These are phyloP conservation scores for Mortierella polycephala DNA, from an alignment of 371 early-diverging fungal species.

Conservation along the genomic window DNA sequence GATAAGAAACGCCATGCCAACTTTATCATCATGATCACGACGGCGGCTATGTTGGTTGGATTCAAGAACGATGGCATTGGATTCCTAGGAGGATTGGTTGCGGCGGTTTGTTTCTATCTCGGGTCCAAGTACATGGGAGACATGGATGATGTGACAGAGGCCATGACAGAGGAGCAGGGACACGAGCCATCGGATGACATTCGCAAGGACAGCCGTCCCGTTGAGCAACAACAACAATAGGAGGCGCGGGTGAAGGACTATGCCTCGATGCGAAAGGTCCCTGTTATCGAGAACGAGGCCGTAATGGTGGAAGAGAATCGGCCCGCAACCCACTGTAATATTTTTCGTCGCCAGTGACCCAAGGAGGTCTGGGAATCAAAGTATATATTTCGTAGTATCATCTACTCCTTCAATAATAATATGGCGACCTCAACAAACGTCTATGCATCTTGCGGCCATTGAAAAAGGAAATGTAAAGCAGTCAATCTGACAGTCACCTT, in stretches of 20 bases:
- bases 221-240: not conserved
- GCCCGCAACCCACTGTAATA: not conserved
- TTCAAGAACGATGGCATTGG: constrained; percentile 89
- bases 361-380: no score
- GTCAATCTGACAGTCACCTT: no score
- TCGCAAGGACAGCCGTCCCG: no score
- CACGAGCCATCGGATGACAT: not conserved
- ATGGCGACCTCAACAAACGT: no score
- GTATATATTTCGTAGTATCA: no score
- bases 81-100: constrained; percentile 71
- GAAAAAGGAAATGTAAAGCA: no score
- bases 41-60: constrained; percentile 74
- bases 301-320: not conserved
- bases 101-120: constrained; percentile 32
- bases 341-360: no score
- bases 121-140: constrained; percentile 35
- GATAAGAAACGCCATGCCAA: constrained; percentile 64
- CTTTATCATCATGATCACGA: constrained; percentile 75
- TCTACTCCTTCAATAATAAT: no score
- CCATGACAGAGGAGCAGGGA: constrained; percentile 8
- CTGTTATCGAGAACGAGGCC: not conserved
- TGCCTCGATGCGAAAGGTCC: not conserved
- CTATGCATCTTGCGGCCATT: no score
- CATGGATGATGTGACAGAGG: constrained; percentile 28
- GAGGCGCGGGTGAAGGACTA: not conserved